phyloP scores from a whole-genome alignment of 768 basidiomycete species.

The Mrakia hoshinonis region DNA sequence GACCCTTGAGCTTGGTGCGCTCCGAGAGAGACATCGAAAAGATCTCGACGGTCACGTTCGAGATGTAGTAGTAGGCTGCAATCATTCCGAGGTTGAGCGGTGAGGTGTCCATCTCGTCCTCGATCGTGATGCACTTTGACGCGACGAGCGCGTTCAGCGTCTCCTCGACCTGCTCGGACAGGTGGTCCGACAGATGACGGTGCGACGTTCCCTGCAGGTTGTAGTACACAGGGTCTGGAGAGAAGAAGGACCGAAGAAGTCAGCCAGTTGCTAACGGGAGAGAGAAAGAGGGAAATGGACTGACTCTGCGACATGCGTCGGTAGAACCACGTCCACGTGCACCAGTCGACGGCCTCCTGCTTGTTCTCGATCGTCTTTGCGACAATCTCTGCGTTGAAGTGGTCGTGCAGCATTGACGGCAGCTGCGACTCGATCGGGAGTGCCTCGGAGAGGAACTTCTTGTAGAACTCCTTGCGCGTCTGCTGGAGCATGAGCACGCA shows the following conservation, averaged over 20 bases:
- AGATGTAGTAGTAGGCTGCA: slow-evolving; percentile 52
- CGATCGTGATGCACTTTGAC: slow-evolving; percentile 89
- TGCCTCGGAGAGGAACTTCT: slow-evolving; percentile 93
- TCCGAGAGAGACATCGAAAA: slow-evolving; percentile 92
- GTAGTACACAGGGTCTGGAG: slow-evolving; percentile 36
- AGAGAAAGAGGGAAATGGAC: too few relatives aligned
- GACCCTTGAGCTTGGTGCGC: slow-evolving; percentile 89
- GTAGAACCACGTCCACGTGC: slow-evolving; percentile 80
- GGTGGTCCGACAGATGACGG: slow-evolving; percentile 86
- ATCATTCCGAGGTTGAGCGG: slow-evolving; percentile 97
- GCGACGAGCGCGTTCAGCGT: slow-evolving; percentile 83
- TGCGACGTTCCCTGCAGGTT: slow-evolving; percentile 75
- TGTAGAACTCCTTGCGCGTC: slow-evolving; percentile 96
- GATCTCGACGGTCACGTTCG: slow-evolving; percentile 92
- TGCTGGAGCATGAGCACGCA: slow-evolving; percentile 97
- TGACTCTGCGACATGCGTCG: background rate
- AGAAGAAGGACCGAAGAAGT: background rate
- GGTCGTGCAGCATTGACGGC: slow-evolving; percentile 86
- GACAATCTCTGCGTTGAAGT: slow-evolving; percentile 95
- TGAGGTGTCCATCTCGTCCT: slow-evolving; percentile 66
- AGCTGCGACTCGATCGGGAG: slow-evolving; percentile 93
- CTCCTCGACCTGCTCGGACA: slow-evolving; percentile 90
- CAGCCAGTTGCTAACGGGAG: background rate
- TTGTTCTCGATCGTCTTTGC: slow-evolving; percentile 99
- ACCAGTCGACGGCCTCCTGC: slow-evolving; percentile 82